A percentile compares a stretch with the other conserved stretches of the same genome.
phyloP scores from a whole-genome alignment of 2,329 filamentous ascomycete genomes.

The Colletotrichum scovillei region DNA sequence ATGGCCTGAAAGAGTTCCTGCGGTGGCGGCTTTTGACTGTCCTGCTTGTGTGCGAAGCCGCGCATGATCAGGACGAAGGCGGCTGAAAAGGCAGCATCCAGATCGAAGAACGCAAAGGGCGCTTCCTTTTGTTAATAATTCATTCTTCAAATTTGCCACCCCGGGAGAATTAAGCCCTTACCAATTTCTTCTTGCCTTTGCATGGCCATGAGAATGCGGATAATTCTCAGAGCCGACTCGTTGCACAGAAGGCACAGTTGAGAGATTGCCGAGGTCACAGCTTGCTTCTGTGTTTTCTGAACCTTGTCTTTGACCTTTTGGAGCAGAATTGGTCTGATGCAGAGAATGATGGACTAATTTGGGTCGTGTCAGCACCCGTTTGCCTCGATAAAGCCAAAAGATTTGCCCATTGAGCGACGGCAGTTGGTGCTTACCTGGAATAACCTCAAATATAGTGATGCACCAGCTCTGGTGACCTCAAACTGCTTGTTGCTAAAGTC shows the following conservation, averaged over 20 bases:
- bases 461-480: slow-evolving; percentile 39
- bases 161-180: not conserved
- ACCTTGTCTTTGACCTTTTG: slow-evolving; percentile 45
- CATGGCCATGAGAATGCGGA: slow-evolving; percentile 40
- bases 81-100: slow-evolving; percentile 44
- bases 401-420: not conserved
- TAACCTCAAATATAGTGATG: slow-evolving; percentile 42
- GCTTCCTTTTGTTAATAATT: slow-evolving; percentile 23
- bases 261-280: slow-evolving; percentile 34
- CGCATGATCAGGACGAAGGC: slow-evolving; percentile 43
- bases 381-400: not conserved
- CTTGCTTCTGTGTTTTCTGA: slow-evolving; percentile 35
- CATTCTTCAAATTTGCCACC: not conserved
- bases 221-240: slow-evolving; percentile 42
- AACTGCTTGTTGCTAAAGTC: slow-evolving; percentile 39
- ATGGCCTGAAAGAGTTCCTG: slow-evolving; percentile 40
- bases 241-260: slow-evolving; percentile 41
- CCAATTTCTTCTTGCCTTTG: slow-evolving; percentile 39
- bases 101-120: slow-evolving; percentile 42
- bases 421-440: slow-evolving; percentile 37
- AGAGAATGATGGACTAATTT: slow-evolving; percentile 43
- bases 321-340: slow-evolving; percentile 42
- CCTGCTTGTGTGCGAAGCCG: slow-evolving; percentile 40
- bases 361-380: not conserved
- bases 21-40: slow-evolving; percentile 39